Conservation (phyloP, 345 rosid species). For the Zanthoxylum bungeanum region DNA sequence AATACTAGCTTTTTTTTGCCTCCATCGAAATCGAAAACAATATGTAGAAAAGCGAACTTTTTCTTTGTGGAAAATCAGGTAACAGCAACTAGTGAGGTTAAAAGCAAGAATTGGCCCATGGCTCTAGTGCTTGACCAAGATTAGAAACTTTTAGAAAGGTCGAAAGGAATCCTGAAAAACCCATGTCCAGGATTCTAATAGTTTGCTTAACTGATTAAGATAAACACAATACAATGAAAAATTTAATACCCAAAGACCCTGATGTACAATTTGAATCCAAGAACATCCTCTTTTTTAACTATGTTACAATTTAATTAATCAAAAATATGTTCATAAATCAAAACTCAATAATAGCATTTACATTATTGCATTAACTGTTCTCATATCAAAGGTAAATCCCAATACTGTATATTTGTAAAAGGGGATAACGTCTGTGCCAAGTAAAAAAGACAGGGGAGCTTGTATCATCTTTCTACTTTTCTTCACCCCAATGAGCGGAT, state of each 20-base stretch:
- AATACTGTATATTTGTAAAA: neutral
- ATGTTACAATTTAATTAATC: neutral
- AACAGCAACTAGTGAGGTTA: neutral
- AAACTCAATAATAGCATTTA: neutral
- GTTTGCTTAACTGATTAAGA: neutral
- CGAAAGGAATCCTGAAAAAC: slow-evolving; percentile 10
- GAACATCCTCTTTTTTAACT: neutral
- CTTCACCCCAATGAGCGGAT: slow-evolving; percentile 24
- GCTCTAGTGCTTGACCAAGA: neutral
- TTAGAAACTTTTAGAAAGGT: slow-evolving; percentile 13
- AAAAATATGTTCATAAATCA: no score
- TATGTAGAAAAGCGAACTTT: slow-evolving; percentile 14
- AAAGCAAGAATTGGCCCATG: slow-evolving; percentile 2
- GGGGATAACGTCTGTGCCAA: neutral
- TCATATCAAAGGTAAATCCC: neutral
- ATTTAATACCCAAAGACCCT: neutral
- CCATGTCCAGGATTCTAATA: slow-evolving; percentile 6
- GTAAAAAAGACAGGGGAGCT: neutral
- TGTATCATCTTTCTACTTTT: slow-evolving; percentile 12
- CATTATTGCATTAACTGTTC: neutral
- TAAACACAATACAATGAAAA: neutral
- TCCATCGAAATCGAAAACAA: neutral
- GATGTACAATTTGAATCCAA: neutral
- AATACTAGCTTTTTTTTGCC: neutral
- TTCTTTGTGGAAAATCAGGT: slow-evolving; percentile 16